These are phyloP conservation scores for Acanthamoeba sp. DNA, from an alignment of 208 protist species.

Conservation along the genomic window DNA sequence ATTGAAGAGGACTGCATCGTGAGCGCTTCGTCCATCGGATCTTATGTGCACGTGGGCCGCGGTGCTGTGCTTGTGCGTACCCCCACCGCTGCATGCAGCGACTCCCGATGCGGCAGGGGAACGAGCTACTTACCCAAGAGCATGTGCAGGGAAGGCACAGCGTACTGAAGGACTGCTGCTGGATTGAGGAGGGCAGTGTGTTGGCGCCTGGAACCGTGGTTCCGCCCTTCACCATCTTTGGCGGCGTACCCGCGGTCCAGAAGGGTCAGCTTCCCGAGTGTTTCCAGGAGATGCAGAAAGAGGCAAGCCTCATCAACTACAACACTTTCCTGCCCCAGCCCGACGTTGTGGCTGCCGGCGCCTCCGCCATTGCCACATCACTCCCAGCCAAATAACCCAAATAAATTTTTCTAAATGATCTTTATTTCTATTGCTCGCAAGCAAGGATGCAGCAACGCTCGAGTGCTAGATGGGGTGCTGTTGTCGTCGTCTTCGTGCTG, in stretches of 20 bases:
- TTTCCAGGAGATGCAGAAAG: constrained; percentile 77
- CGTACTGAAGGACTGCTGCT: constrained; percentile 87
- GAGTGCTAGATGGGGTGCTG: too few species aligned
- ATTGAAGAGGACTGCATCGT: constrained; percentile 84
- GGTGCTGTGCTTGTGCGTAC: constrained; percentile 82
- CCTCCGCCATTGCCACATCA: not conserved
- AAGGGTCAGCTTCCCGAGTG: constrained; percentile 81
- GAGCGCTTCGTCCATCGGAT: constrained; percentile 83
- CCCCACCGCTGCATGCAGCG: not conserved
- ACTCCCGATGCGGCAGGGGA: not conserved
- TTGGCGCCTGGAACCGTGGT: constrained; percentile 86
- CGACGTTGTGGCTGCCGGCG: not conserved
- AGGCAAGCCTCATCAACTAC: constrained; percentile 56
- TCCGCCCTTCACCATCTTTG: constrained; percentile 83
- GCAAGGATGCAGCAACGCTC: too few species aligned
- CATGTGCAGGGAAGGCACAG: constrained; percentile 81
- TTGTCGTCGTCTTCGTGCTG: too few species aligned
- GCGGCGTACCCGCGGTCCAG: constrained; percentile 78
- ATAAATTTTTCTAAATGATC: too few species aligned
- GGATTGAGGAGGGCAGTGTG: constrained; percentile 81
- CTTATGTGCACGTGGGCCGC: constrained; percentile 86
- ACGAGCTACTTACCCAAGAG: not conserved
- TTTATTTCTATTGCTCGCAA: too few species aligned
- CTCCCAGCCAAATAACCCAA: not conserved
- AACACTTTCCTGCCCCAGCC: constrained; percentile 34